These are phyloP conservation scores for Aegilops tauschii DNA, from an alignment of 176 grass and related monocot species.

Conservation along the genomic window DNA sequence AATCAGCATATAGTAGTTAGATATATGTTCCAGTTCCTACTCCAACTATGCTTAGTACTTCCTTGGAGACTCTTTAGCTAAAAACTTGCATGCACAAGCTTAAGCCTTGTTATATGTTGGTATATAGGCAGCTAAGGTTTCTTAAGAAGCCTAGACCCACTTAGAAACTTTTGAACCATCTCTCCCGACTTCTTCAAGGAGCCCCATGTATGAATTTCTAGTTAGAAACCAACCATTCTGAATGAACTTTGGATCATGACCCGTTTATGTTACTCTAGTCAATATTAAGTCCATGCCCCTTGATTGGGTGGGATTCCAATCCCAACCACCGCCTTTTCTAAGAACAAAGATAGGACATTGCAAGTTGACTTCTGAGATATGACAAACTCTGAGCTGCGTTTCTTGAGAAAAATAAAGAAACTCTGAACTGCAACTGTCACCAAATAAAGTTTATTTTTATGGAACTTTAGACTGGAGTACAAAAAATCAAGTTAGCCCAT, in stretches of 20 bases:
- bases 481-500: neutral
- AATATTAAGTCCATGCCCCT: slow-evolving; percentile 14
- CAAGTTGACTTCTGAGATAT: slow-evolving; percentile 36
- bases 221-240: slow-evolving; percentile 20
- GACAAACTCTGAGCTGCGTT: neutral
- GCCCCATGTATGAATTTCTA: slow-evolving; percentile 18
- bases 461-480: neutral
- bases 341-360: slow-evolving; percentile 22
- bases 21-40: neutral
- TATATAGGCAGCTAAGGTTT: neutral
- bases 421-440: slow-evolving; percentile 16
- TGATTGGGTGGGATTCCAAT: slow-evolving; percentile 18
- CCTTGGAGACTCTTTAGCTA: neutral
- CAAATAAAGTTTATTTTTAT: slow-evolving; percentile 16
- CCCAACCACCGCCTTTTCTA: slow-evolving; percentile 13
- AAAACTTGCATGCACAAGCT: slow-evolving; percentile 2
- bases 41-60: neutral
- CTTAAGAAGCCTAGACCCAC: neutral
- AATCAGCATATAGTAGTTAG: neutral
- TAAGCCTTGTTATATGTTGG: neutral
- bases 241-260: slow-evolving; percentile 30
- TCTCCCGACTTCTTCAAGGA: slow-evolving; percentile 14
- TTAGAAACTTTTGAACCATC: slow-evolving; percentile 14
- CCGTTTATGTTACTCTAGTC: slow-evolving; percentile 2
- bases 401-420: neutral